Evolutionary conservation across 2,329 filamentous ascomycete species (phyloP).

Genomic region (Salinomyces thailandicus): DNA sequence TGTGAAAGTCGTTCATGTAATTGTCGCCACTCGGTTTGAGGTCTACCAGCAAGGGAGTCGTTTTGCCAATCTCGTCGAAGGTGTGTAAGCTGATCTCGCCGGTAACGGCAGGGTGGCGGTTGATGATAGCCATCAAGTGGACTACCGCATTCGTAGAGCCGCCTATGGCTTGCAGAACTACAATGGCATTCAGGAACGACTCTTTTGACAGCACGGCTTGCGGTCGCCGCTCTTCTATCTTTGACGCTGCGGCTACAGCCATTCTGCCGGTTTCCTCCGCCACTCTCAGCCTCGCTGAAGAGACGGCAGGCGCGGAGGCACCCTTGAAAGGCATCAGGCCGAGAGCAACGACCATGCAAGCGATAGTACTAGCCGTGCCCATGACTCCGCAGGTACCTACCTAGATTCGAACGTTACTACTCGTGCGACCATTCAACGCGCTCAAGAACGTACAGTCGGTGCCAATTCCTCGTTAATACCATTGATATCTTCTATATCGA

Average conservation of each 20-base stretch:
- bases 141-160: slow-evolving; percentile 36
- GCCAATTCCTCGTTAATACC: slow-evolving; percentile 63
- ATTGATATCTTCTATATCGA: slow-evolving; percentile 62
- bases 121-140: slow-evolving; percentile 37
- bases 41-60: slow-evolving; percentile 39
- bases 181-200: slow-evolving; percentile 40
- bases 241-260: slow-evolving; percentile 34
- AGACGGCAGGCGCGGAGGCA: slow-evolving; percentile 45
- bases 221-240: slow-evolving; percentile 29
- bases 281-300: slow-evolving; percentile 41
- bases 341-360: slow-evolving; percentile 42
- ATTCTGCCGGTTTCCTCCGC: slow-evolving; percentile 44
- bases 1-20: slow-evolving; percentile 47
- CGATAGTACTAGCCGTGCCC: slow-evolving; percentile 49
- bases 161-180: slow-evolving; percentile 35
- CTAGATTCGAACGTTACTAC: slow-evolving; percentile 10
- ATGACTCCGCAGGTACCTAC: slow-evolving; percentile 48
- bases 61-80: slow-evolving; percentile 39
- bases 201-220: slow-evolving; percentile 37
- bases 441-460: slow-evolving; percentile 45
- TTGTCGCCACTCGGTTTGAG: slow-evolving; percentile 45
- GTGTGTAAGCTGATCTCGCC: slow-evolving; percentile 37
- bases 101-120: slow-evolving; percentile 39
- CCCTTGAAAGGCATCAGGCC: slow-evolving; percentile 45
- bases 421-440: too few relatives aligned